Conservation (phyloP, 164 flowering plant genomes). For the Pachysandra terminalis region DNA sequence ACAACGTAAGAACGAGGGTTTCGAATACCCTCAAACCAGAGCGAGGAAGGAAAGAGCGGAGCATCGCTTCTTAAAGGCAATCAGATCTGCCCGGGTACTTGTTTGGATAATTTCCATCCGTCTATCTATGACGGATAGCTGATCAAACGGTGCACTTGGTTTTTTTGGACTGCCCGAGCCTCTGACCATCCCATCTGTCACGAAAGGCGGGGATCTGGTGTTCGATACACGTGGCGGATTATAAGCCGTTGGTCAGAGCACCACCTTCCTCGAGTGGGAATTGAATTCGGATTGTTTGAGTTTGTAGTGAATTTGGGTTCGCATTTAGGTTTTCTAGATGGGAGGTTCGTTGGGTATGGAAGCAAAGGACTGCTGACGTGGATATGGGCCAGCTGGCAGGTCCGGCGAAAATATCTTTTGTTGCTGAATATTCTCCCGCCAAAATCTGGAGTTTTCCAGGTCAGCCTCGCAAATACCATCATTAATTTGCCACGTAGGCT, state of each 20-base stretch:
- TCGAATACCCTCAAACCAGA: constrained; percentile 16
- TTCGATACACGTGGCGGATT: constrained; percentile 16
- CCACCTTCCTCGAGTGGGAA: not conserved
- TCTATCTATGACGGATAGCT: not conserved
- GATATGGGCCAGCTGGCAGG: constrained; percentile 7
- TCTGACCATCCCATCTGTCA: constrained; percentile 29
- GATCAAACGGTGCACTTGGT: constrained; percentile 13
- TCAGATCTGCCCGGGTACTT: constrained; percentile 26
- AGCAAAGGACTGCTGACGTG: constrained; percentile 15
- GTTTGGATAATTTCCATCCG: not conserved
- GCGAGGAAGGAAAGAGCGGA: constrained; percentile 18
- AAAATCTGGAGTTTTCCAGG: constrained; percentile 14
- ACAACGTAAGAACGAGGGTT: constrained; percentile 18
- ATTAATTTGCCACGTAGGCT: not conserved
- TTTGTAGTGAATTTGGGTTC: constrained; percentile 16
- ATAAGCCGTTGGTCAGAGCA: not conserved
- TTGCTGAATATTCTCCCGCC: constrained; percentile 25
- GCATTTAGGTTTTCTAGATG: constrained; percentile 8
- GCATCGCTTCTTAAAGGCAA: constrained; percentile 30
- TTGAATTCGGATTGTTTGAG: constrained; percentile 11
- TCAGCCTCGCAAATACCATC: not conserved
- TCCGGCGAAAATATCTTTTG: constrained; percentile 18
- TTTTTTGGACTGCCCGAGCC: constrained; percentile 17
- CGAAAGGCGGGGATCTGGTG: constrained; percentile 15
- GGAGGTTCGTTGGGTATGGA: constrained; percentile 2